Evolutionary conservation across 1,284 basidiomycete genomes (phyloP).

Genomic region (Taiwanofungus camphoratus): DNA sequence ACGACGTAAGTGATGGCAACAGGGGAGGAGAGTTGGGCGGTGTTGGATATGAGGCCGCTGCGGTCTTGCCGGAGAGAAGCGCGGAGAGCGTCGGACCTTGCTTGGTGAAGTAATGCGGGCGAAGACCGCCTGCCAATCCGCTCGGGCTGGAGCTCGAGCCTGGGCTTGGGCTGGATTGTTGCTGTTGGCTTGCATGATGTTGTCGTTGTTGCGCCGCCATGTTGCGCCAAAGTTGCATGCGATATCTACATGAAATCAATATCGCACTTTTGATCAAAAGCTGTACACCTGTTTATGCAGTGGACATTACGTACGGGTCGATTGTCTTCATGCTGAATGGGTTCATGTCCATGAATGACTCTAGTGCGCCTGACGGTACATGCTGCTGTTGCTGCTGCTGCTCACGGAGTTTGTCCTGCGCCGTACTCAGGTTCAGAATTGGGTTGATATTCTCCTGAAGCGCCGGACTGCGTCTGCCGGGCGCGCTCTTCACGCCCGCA

Average conservation of each 20-base stretch:
- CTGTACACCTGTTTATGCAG: too few species aligned
- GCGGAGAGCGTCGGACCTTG: constrained; percentile 30
- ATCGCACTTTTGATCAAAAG: constrained; percentile 7
- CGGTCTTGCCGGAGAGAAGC: constrained; percentile 46
- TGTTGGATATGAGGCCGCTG: constrained; percentile 25
- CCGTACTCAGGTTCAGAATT: constrained; percentile 43
- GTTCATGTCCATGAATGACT: constrained; percentile 70
- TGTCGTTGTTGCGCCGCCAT: constrained; percentile 46
- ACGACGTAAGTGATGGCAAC: constrained; percentile 10
- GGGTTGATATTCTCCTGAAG: constrained; percentile 83
- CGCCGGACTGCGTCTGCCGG: constrained; percentile 23
- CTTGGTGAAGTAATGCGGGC: constrained; percentile 50
- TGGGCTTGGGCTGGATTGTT: constrained; percentile 5
- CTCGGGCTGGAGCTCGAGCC: constrained; percentile 26
- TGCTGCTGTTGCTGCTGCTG: constrained; percentile 21
- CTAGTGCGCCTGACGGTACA: constrained; percentile 35
- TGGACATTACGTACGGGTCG: constrained; percentile 62
- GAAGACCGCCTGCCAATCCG: constrained; percentile 46
- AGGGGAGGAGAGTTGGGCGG: constrained; percentile 27
- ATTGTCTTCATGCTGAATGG: constrained; percentile 79
- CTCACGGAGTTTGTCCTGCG: constrained; percentile 13
- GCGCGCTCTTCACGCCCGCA: constrained; percentile 17
- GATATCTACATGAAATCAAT: constrained; percentile 36
- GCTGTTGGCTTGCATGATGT: constrained; percentile 5
- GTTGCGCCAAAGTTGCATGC: constrained; percentile 85